A percentile compares a stretch with the other conserved stretches of the same genome.
Evolutionary conservation across 2,329 filamentous ascomycete genomes (phyloP).

Genomic region (Coleophoma eucalyptorum): DNA sequence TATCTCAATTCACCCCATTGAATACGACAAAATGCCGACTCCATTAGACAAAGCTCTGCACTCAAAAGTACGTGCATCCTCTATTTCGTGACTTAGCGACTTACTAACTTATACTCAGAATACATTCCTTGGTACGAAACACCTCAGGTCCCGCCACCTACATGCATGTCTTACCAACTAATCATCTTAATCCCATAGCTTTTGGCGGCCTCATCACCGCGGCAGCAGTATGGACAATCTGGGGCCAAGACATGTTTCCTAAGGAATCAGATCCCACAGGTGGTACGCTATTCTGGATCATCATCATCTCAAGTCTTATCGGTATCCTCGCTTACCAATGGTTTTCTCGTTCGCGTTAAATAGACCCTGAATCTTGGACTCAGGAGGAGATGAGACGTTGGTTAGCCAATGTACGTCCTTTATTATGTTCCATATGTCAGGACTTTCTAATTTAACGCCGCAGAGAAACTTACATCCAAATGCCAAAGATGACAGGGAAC

Average conservation of each 20-base stretch:
- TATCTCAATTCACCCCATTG: not conserved
- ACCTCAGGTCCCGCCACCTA: not conserved
- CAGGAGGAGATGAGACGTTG: conserved; percentile 75
- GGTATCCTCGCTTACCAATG: not conserved
- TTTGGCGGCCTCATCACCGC: conserved; percentile 81
- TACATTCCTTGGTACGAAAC: conserved; percentile 58
- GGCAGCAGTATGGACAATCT: conserved; percentile 79
- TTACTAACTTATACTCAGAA: conserved; percentile 43
- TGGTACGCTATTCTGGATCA: conserved; percentile 39
- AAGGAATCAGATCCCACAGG: conserved; percentile 71
- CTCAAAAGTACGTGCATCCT: conserved; percentile 53
- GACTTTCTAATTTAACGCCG: not conserved
- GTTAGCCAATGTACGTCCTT: conserved; percentile 67
- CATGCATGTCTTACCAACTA: not conserved
- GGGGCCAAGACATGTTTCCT: conserved; percentile 80
- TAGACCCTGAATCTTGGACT: conserved; percentile 71
- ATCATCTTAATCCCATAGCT: conserved; percentile 39
- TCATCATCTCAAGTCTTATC: not conserved
- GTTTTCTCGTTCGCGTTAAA: not conserved
- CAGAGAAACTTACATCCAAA: conserved; percentile 63
- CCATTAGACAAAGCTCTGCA: conserved; percentile 64
- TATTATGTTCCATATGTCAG: not conserved
- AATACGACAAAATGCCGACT: conserved; percentile 56
- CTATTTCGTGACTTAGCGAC: not conserved
- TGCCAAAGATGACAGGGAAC: conserved; percentile 53